phyloP scores from a whole-genome alignment of 768 basidiomycete species.

The Plicaturopsis crispa region DNA sequence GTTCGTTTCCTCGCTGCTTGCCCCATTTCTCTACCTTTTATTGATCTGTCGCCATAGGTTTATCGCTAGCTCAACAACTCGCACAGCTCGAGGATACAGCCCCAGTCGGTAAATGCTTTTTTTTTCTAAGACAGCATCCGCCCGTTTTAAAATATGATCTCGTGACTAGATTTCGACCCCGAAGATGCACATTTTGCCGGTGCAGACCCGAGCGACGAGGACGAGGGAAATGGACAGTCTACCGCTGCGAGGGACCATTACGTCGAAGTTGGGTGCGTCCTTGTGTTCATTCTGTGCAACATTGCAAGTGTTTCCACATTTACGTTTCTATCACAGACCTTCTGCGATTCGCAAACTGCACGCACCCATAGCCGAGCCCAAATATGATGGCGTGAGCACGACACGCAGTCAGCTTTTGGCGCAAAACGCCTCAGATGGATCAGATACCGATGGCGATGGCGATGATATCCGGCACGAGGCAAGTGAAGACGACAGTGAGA shows the following conservation, averaged over 20 bases:
- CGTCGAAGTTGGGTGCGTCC: conserved; percentile 75
- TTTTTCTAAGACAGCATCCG: not conserved
- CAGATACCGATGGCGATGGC: conserved; percentile 14
- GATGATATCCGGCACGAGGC: conserved; percentile 10
- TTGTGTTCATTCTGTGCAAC: too few species aligned
- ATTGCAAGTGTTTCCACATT: not conserved
- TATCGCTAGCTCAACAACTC: conserved; percentile 75
- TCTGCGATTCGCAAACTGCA: conserved; percentile 62
- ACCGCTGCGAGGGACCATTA: conserved; percentile 65
- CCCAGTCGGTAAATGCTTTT: conserved; percentile 48
- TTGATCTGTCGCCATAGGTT: too few species aligned
- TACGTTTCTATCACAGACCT: conserved; percentile 33
- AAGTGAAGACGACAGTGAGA: conserved; percentile 14
- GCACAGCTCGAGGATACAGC: conserved; percentile 68
- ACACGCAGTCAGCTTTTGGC: conserved; percentile 53
- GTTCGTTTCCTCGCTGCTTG: not conserved
- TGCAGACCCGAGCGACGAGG: conserved; percentile 34
- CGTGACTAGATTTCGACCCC: conserved; percentile 58
- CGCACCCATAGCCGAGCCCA: conserved; percentile 63
- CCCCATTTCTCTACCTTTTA: not conserved
- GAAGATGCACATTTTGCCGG: conserved; percentile 51
- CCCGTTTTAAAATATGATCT: conserved; percentile 5
- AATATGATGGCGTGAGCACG: conserved; percentile 67
- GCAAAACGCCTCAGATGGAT: conserved; percentile 21
- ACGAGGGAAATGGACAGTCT: conserved; percentile 23